A percentile compares a stretch with the other conserved stretches of the same genome.
phyloP scores from a whole-genome alignment of 139 green algal genomes.

The Edaphochlamys debaryana region DNA sequence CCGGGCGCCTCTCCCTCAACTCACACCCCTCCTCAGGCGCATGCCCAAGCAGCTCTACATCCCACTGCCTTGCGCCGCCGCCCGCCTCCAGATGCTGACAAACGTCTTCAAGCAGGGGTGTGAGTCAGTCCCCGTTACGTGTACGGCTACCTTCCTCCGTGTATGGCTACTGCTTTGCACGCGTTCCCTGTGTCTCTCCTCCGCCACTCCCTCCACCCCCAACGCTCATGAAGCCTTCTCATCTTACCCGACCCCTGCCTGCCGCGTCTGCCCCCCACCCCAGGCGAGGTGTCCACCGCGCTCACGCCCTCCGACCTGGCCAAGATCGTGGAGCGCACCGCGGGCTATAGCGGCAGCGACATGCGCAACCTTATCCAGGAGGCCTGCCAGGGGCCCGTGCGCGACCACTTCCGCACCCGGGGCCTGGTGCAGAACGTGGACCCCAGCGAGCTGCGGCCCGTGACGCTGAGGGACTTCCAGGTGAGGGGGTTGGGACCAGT shows the following conservation, averaged over 20 bases:
- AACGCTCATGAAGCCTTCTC: no score
- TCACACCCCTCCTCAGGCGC: constrained; percentile 67
- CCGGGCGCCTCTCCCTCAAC: no score
- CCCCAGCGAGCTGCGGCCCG: constrained; percentile 74
- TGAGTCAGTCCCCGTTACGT: no score
- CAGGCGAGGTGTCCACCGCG: constrained; percentile 44
- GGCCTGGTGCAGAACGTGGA: constrained; percentile 57
- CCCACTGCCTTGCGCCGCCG: constrained; percentile 87
- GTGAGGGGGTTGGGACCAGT: neutral
- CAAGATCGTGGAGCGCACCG: constrained; percentile 66
- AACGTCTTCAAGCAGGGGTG: constrained; percentile 64
- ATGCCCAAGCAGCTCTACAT: constrained; percentile 99
- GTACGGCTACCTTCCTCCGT: no score
- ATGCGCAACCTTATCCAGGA: constrained; percentile 95
- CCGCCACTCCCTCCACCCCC: no score
- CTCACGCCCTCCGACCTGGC: constrained; percentile 74
- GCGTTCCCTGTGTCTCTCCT: no score
- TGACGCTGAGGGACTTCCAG: constrained; percentile 84
- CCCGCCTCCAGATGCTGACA: constrained; percentile 74
- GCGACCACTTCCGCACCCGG: constrained; percentile 28
- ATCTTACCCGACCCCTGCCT: no score
- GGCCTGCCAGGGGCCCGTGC: constrained; percentile 76
- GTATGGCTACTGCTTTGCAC: no score
- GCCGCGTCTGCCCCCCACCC: no score
- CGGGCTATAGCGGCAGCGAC: constrained; percentile 85